These are phyloP conservation scores for Aspergillus carlsbadensis DNA, from an alignment of 495 filamentous ascomycete species.

Conservation along the genomic window DNA sequence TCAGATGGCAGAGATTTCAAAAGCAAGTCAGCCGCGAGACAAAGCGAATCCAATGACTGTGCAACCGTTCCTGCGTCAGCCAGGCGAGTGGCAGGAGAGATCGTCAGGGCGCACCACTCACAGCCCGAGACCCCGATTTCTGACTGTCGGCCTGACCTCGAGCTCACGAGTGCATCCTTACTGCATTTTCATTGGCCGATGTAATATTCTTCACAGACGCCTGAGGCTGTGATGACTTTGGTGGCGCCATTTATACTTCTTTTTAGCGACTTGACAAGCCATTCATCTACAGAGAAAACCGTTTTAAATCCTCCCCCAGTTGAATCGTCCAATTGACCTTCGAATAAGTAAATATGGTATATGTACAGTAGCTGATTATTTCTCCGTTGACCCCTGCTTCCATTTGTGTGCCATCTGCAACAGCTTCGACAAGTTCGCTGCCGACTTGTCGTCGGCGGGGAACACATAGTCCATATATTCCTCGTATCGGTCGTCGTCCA, in stretches of 20 bases:
- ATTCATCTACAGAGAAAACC: background rate
- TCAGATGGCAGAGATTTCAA: background rate
- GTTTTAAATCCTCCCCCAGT: too few species aligned
- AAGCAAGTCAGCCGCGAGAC: background rate
- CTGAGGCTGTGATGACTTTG: background rate
- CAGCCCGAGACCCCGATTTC: background rate
- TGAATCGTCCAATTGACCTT: too few species aligned
- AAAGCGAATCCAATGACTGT: too few species aligned
- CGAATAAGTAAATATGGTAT: background rate
- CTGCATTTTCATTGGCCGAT: background rate
- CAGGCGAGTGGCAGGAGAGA: background rate
- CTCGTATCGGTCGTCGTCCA: conserved; percentile 95
- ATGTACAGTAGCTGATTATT: too few species aligned
- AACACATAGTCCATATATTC: conserved; percentile 98
- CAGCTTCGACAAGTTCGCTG: conserved; percentile 78
- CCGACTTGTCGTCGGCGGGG: conserved; percentile 90
- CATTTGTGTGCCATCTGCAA: conserved; percentile 82
- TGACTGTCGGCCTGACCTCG: background rate
- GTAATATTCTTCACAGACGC: background rate
- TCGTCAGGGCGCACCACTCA: background rate
- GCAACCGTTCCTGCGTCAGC: background rate
- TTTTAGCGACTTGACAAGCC: background rate
- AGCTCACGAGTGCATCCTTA: background rate
- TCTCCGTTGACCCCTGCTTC: conserved; percentile 63
- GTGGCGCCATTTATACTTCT: background rate